Conservation (phyloP, 306 rosid genomes). For the Vigna reflexopilosa region DNA sequence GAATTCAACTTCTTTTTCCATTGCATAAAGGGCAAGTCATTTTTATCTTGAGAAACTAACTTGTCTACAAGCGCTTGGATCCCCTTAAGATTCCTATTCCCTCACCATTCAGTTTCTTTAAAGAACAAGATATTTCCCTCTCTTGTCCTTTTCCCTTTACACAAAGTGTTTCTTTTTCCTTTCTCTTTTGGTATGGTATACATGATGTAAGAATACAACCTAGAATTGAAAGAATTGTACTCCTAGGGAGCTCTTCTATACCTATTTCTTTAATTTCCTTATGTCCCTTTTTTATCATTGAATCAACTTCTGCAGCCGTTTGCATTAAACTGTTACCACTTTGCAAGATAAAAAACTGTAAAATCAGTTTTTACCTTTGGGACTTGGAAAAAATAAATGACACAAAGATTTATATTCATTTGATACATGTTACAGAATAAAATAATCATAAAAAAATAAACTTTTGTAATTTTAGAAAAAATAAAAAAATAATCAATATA, state of each 20-base stretch:
- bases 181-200: conserved; percentile 32
- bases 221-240: not conserved
- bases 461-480: no score
- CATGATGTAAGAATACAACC: conserved; percentile 42
- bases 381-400: no score
- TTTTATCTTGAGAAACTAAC: conserved; percentile 54
- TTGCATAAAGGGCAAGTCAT: conserved; percentile 51
- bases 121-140: conserved; percentile 45
- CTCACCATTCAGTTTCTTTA: conserved; percentile 43
- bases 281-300: not conserved
- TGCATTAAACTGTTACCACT: conserved; percentile 1
- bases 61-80: conserved; percentile 64
- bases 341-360: no score
- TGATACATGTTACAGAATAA: no score
- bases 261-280: conserved; percentile 16
- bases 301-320: not conserved
- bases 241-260: conserved; percentile 27
- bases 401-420: no score
- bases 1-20: conserved; percentile 44
- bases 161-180: conserved; percentile 42
- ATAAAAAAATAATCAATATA: no score
- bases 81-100: conserved; percentile 61
- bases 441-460: no score
- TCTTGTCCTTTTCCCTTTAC: conserved; percentile 49
- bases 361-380: no score